These are phyloP conservation scores for Aspergillus pseudoterreus DNA, from an alignment of 2,329 filamentous ascomycete genomes.

Conservation along the genomic window DNA sequence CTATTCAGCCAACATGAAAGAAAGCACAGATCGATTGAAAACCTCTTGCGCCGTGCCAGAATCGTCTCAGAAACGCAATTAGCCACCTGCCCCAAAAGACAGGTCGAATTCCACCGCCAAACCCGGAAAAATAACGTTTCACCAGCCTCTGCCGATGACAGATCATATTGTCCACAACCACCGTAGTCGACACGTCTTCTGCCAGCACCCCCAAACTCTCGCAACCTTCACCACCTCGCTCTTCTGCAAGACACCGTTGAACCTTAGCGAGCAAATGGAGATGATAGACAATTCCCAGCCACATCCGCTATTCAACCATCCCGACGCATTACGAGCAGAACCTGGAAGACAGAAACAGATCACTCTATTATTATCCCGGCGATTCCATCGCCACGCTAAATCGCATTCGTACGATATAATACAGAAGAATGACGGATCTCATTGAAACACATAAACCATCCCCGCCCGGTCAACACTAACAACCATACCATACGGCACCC, in stretches of 20 bases:
- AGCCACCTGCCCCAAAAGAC: background rate
- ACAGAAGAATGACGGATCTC: background rate
- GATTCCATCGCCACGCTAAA: background rate
- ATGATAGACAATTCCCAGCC: background rate
- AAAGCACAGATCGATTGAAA: no score
- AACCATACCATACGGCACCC: conserved; percentile 88
- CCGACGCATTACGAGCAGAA: background rate
- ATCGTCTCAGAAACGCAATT: no score
- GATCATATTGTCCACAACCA: background rate
- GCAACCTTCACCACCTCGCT: background rate
- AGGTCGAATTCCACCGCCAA: background rate
- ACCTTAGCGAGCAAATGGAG: background rate
- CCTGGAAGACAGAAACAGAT: no score
- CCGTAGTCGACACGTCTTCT: background rate
- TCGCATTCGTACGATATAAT: background rate
- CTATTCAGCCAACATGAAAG: no score
- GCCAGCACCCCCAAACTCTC: background rate
- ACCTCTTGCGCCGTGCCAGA: no score
- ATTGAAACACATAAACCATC: conserved; percentile 76
- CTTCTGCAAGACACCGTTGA: background rate
- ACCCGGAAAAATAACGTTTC: background rate
- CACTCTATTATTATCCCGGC: no score
- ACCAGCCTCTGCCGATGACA: background rate
- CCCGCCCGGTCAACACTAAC: conserved; percentile 86
- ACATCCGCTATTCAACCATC: background rate